phyloP scores from a whole-genome alignment of 768 basidiomycete genomes.

The Plicaturopsis crispa region DNA sequence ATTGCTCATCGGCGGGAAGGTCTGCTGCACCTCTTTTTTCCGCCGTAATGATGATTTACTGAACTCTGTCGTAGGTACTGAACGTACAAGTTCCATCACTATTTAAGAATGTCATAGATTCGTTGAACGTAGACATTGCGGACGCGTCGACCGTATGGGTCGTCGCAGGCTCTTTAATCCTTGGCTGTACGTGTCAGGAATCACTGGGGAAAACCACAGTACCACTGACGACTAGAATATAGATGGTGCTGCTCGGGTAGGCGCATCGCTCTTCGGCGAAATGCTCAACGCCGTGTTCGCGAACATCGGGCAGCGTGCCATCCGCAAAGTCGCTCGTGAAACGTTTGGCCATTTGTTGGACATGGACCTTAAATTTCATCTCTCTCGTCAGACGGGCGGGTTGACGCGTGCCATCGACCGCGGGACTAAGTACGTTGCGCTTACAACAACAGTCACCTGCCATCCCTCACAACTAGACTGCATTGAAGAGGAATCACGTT shows the following conservation, averaged over 20 bases:
- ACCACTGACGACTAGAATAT: neutral
- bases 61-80: conserved; percentile 45
- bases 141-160: conserved; percentile 79
- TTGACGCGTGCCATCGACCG: conserved; percentile 94
- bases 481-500: conserved; percentile 85
- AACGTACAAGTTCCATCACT: conserved; percentile 98
- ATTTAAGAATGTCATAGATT: conserved; percentile 89
- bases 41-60: neutral
- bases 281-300: conserved; percentile 94
- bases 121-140: conserved; percentile 78
- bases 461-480: conserved; percentile 1
- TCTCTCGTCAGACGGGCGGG: conserved; percentile 91
- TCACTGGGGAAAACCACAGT: neutral
- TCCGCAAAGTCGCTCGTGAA: conserved; percentile 90
- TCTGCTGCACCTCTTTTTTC: conserved; percentile 23
- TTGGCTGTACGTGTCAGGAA: conserved; percentile 79
- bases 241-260: conserved; percentile 91
- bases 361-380: conserved; percentile 88
- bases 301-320: conserved; percentile 88
- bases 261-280: conserved; percentile 86
- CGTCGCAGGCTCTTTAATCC: conserved; percentile 80
- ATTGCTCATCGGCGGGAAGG: conserved; percentile 81
- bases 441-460: neutral
- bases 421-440: conserved; percentile 76
- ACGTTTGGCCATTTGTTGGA: conserved; percentile 92